phyloP scores from a whole-genome alignment of 2,329 filamentous ascomycete genomes.

The Pyricularia pennisetigena region DNA sequence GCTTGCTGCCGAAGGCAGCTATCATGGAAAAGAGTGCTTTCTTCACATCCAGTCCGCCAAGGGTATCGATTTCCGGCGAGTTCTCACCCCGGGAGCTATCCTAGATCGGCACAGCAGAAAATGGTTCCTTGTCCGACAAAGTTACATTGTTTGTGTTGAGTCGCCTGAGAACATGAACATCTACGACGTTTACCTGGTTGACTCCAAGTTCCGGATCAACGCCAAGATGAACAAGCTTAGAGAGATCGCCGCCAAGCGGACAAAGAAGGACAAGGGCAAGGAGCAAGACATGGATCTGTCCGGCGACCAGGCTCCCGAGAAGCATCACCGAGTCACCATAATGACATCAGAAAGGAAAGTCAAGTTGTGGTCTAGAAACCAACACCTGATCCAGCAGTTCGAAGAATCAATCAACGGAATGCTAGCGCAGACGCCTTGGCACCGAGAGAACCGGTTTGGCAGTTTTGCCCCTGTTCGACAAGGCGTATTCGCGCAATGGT shows the following conservation, averaged over 20 bases:
- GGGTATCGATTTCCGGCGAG: constrained; percentile 74
- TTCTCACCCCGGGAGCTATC: constrained; percentile 68
- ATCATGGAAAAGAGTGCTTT: constrained; percentile 95
- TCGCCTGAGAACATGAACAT: constrained; percentile 98
- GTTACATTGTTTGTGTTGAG: constrained; percentile 96
- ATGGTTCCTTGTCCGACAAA: constrained; percentile 97
- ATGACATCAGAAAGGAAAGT: constrained; percentile 87
- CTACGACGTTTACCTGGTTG: constrained; percentile 96
- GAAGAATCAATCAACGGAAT: constrained; percentile 87
- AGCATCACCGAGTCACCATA: constrained; percentile 82
- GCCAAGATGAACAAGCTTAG: constrained; percentile 55
- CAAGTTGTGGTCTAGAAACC: constrained; percentile 83
- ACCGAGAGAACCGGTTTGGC: constrained; percentile 73
- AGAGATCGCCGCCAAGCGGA: constrained; percentile 37
- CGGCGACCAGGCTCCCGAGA: constrained; percentile 24
- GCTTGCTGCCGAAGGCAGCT: constrained; percentile 88
- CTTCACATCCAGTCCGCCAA: constrained; percentile 87
- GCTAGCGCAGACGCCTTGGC: constrained; percentile 75
- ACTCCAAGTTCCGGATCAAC: constrained; percentile 75
- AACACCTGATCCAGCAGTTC: constrained; percentile 82
- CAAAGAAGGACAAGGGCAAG: constrained; percentile 40
- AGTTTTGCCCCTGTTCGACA: constrained; percentile 88
- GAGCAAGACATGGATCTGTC: constrained; percentile 34
- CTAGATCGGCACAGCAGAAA: constrained; percentile 80
- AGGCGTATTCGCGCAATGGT: constrained; percentile 86